These are phyloP conservation scores for Debaryomyces castellii DNA, from an alignment of 805 yeast genomes.

Conservation along the genomic window DNA sequence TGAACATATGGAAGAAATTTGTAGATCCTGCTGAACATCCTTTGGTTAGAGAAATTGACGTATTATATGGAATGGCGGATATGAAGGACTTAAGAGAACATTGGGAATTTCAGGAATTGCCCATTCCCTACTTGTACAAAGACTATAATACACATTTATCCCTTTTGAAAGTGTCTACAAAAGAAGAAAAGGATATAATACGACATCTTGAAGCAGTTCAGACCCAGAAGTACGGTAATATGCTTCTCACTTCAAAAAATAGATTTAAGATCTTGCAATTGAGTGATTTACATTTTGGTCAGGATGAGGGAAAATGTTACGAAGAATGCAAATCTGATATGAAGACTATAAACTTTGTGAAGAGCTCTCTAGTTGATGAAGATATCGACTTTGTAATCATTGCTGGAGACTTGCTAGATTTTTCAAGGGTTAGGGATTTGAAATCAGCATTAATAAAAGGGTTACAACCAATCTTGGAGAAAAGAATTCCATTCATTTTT, in stretches of 20 bases:
- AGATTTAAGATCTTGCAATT: constrained; percentile 36
- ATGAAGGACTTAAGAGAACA: constrained; percentile 23
- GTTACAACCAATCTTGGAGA: constrained; percentile 31
- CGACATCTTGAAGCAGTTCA: constrained; percentile 11
- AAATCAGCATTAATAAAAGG: constrained; percentile 31
- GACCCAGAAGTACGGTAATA: constrained; percentile 12
- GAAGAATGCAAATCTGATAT: constrained; percentile 24
- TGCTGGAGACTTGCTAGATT: constrained; percentile 41
- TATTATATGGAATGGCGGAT: constrained; percentile 28
- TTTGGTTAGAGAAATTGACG: constrained; percentile 22
- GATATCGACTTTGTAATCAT: constrained; percentile 35
- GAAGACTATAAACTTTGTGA: constrained; percentile 30
- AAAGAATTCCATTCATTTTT: constrained; percentile 30
- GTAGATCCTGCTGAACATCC: constrained; percentile 5
- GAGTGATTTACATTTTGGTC: constrained; percentile 41
- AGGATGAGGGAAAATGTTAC: constrained; percentile 21
- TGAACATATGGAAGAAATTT: constrained; percentile 7
- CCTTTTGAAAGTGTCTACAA: constrained; percentile 16
- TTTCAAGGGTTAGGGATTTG: constrained; percentile 21
- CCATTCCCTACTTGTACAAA: constrained; percentile 14
- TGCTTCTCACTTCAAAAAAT: constrained; percentile 12
- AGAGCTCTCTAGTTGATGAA: constrained; percentile 23
- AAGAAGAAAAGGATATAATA: constrained; percentile 8
- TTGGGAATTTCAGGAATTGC: constrained; percentile 18
- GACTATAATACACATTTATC: constrained; percentile 18